A percentile compares a stretch with the other conserved stretches of the same genome.
Conservation (phyloP, 192 early-diverging fungal genomes). For the Coemansia biformis region DNA sequence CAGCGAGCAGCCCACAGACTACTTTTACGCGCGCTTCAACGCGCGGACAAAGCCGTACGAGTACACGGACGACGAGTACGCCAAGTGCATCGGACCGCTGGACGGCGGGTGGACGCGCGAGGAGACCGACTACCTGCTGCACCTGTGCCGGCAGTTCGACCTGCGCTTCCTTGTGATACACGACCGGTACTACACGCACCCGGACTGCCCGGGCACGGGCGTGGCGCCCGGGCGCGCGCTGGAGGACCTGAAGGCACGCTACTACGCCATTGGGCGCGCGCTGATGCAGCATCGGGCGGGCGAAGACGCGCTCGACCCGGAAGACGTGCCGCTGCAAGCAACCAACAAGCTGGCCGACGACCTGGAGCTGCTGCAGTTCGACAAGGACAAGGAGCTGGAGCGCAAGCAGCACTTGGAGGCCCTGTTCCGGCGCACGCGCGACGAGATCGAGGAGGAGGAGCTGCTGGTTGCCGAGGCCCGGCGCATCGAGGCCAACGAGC, state of each 20-base stretch:
- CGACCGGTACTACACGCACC: conserved; percentile 67
- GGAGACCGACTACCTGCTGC: conserved; percentile 82
- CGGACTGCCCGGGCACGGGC: conserved; percentile 15
- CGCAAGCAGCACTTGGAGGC: conserved; percentile 74
- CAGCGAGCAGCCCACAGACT: conserved; percentile 61
- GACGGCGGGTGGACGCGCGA: conserved; percentile 73
- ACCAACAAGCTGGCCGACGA: conserved; percentile 48
- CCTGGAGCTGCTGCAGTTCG: conserved; percentile 46
- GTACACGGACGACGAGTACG: conserved; percentile 84
- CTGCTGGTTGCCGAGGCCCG: conserved; percentile 70
- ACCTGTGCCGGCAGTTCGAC: conserved; percentile 68
- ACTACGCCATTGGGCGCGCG: conserved; percentile 63
- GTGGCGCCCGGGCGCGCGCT: conserved; percentile 13
- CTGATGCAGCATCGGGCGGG: conserved; percentile 58
- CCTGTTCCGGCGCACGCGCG: conserved; percentile 67
- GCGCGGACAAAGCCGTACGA: conserved; percentile 59
- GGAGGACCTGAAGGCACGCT: conserved; percentile 84
- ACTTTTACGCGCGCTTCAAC: conserved; percentile 75
- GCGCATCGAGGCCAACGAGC: conserved; percentile 77
- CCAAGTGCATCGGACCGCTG: conserved; percentile 56
- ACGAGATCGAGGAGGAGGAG: conserved; percentile 84
- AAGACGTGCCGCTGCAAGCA: conserved; percentile 44
- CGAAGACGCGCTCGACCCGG: conserved; percentile 27
- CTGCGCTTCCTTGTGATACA: conserved; percentile 78
- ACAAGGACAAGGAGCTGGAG: conserved; percentile 65